Base-by-base conservation (phyloP, 805 yeast species). In the Candida schatavii region DNA sequence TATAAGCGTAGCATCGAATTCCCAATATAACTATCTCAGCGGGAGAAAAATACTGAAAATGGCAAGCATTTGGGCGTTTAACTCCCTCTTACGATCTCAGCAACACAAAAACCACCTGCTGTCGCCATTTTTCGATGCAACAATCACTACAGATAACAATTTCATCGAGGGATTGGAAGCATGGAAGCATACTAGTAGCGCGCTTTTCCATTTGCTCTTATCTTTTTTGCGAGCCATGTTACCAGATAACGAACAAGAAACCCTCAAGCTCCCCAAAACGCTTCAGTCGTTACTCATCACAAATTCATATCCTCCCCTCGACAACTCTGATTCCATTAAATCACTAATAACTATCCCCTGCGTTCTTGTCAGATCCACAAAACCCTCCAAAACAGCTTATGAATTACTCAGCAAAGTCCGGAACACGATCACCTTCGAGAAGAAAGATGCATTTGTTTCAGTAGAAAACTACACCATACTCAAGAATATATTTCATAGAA, bases 1-100 rank as follows among this genome's bases (percentile, higher is more conserved):
- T 34, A 85, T 88, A 9, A 75, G 88, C 9, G 64, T 89, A 32
- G 81, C 95, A 0, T 80, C 95, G 7, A 85, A 88, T 61, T 80
- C 95, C 3, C 84, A 81, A 51, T 78, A 80, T 32, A 88, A 88
- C 54, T 80, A 84, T 54, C 66, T 89, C 71, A 80, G 86, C 54
- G 95, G 93, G 0, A 73, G 89, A 37, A 88, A 87, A 55, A 74
- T 89, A 14, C 74, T 93, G 10, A 82, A 85, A 49, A 75, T 89
- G 80, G 83, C 91, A 30, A 90, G 91, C 5, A 64, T 87, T 19
- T 89, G 96, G 96, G 97, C 96, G 0, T 89, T 89, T 54, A 76
- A 80, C 38, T 71, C 75, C 1, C 57, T 40, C 14, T 51, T 60
- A 21, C 53, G 50, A 35, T 55, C 48, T 35, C 50, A 50, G 39